Conservation (phyloP, 345 rosid species). For the Boechera retrofracta region DNA sequence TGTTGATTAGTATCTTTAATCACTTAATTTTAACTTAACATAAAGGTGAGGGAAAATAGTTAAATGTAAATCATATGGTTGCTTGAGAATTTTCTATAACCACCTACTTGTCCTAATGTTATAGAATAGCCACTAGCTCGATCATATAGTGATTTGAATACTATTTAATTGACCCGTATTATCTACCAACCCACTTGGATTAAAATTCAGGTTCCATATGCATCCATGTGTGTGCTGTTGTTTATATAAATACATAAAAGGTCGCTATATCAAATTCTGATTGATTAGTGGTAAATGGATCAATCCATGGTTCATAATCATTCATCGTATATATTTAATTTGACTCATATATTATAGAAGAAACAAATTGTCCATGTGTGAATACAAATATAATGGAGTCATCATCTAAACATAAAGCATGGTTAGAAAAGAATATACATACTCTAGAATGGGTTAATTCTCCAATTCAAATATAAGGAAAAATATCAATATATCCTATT, state of each 20-base stretch:
- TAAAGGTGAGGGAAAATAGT: neutral
- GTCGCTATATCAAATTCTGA: neutral
- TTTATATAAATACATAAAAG: neutral
- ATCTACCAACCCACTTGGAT: constrained; percentile 43
- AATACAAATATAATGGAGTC: neutral
- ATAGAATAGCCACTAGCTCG: constrained; percentile 32
- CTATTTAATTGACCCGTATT: constrained; percentile 36
- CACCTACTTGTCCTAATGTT: constrained; percentile 18
- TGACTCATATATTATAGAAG: constrained; percentile 1
- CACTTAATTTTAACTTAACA: constrained; percentile 1
- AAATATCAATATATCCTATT: neutral
- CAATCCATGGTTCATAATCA: constrained; percentile 1
- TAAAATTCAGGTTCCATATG: constrained; percentile 27
- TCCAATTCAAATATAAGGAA: too few species aligned
- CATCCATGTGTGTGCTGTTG: constrained; percentile 11
- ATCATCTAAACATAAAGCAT: constrained; percentile 1
- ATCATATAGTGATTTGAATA: constrained; percentile 31
- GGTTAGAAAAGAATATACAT: neutral
- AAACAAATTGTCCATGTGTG: constrained; percentile 9
- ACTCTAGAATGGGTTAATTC: neutral
- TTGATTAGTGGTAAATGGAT: neutral
- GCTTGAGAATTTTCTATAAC: constrained; percentile 24
- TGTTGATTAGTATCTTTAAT: neutral
- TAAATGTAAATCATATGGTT: neutral
- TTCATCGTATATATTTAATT: neutral